Conservation (phyloP, 139 green algal genomes). For the Nannochloris sp. region DNA sequence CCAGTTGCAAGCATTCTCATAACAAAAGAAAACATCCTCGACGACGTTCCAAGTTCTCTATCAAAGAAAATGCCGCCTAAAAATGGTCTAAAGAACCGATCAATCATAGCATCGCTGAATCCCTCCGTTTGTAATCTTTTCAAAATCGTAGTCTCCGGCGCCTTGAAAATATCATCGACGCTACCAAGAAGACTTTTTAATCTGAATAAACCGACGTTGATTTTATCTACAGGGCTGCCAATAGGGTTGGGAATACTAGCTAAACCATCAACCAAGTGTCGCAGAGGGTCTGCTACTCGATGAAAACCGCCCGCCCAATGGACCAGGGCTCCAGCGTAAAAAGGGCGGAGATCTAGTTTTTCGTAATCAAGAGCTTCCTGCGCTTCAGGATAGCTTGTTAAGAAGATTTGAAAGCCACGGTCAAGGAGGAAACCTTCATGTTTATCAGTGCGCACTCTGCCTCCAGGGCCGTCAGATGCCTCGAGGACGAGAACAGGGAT, state of each 20-base stretch:
- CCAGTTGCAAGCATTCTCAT: conserved; percentile 86
- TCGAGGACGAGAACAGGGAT: conserved; percentile 66
- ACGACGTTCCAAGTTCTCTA: conserved; percentile 61
- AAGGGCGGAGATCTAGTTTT: conserved; percentile 75
- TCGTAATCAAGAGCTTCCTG: conserved; percentile 71
- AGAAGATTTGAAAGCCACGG: conserved; percentile 97
- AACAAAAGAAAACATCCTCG: conserved; percentile 89
- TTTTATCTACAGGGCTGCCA: conserved; percentile 51
- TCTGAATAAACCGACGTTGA: conserved; percentile 79
- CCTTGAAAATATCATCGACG: conserved; percentile 52
- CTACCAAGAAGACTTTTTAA: conserved; percentile 49
- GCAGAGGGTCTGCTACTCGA: conserved; percentile 61
- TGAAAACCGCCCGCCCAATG: conserved; percentile 39
- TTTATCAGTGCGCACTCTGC: conserved; percentile 83
- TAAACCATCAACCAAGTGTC: conserved; percentile 75
- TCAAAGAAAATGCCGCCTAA: conserved; percentile 99
- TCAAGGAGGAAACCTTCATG: conserved; percentile 93
- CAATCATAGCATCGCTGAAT: conserved; percentile 79
- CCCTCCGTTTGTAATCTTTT: conserved; percentile 63
- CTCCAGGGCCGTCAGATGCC: conserved; percentile 81
- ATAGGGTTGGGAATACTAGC: conserved; percentile 76
- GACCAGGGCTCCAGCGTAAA: conserved; percentile 89
- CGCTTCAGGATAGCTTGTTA: conserved; percentile 62
- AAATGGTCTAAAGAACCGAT: conserved; percentile 95
- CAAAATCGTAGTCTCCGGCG: conserved; percentile 65